Percentiles rank a stretch among this genome's conserved stretches.
Evolutionary conservation across 257 asterid species (phyloP).

Genomic region (Schizonepeta tenuifolia): DNA sequence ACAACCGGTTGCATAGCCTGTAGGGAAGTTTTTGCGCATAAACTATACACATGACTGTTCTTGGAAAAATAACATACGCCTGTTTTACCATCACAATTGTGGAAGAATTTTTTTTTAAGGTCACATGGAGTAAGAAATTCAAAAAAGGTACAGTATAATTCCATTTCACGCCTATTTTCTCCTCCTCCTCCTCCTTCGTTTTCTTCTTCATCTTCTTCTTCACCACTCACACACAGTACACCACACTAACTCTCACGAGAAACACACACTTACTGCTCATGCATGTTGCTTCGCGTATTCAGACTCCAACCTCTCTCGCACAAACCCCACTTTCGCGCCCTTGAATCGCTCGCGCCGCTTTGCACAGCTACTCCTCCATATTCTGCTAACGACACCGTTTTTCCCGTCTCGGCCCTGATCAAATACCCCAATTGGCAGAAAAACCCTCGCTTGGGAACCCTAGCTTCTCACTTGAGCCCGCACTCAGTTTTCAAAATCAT

Average conservation of each 20-base stretch:
- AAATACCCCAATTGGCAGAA: slow-evolving; percentile 46
- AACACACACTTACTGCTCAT: slow-evolving; percentile 28
- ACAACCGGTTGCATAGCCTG: too few relatives aligned
- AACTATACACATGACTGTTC: too few relatives aligned
- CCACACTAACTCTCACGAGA: background rate
- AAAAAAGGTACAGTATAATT: background rate
- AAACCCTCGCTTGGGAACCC: slow-evolving; percentile 33
- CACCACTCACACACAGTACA: background rate
- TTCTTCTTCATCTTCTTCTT: background rate
- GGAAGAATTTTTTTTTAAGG: too few relatives aligned
- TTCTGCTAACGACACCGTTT: slow-evolving; percentile 25
- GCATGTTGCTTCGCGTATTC: slow-evolving; percentile 43
- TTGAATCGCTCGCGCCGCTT: slow-evolving; percentile 28
- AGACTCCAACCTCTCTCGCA: slow-evolving; percentile 12
- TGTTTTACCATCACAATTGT: too few relatives aligned
- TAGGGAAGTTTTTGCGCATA: too few relatives aligned
- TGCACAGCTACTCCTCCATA: slow-evolving; percentile 25
- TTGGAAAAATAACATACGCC: too few relatives aligned
- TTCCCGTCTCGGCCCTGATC: slow-evolving; percentile 33
- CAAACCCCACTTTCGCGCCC: slow-evolving; percentile 30
- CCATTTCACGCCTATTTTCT: background rate
- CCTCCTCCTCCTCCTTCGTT: background rate
- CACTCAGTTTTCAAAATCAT: slow-evolving; percentile 38
- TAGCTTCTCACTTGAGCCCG: slow-evolving; percentile 55
- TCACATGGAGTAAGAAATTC: too few relatives aligned